These are phyloP conservation scores for Fusarium robinianum DNA, from an alignment of 2,329 filamentous ascomycete genomes.

Conservation along the genomic window DNA sequence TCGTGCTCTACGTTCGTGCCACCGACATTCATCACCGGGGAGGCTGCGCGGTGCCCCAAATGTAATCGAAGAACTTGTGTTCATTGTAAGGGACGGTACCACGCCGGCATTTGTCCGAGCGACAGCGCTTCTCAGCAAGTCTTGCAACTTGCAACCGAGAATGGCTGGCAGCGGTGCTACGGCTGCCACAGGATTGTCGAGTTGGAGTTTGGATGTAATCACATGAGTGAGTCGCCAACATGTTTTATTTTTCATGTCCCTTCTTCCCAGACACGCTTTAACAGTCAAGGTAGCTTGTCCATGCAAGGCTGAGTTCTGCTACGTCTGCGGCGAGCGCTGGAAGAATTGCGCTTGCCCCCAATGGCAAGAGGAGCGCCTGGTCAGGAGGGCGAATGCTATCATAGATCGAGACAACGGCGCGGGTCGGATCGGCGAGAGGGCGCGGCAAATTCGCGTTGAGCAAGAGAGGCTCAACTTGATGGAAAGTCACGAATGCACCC, in stretches of 20 bases:
- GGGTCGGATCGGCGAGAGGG: neutral
- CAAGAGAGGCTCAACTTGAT: conserved; percentile 11
- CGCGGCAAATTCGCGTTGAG: neutral
- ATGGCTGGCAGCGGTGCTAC: conserved; percentile 56
- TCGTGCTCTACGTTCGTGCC: conserved; percentile 55
- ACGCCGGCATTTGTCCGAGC: conserved; percentile 53
- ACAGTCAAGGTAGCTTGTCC: conserved; percentile 46
- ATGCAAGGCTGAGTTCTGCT: conserved; percentile 54
- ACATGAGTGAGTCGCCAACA: conserved; percentile 54
- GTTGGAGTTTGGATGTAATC: conserved; percentile 53
- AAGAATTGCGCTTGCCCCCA: conserved; percentile 44
- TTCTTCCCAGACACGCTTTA: too few relatives aligned
- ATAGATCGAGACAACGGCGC: conserved; percentile 32
- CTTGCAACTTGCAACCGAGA: conserved; percentile 43
- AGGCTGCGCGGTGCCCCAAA: conserved; percentile 46
- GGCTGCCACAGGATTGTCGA: conserved; percentile 53
- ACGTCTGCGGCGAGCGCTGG: conserved; percentile 50
- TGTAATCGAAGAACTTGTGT: conserved; percentile 54
- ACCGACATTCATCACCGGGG: conserved; percentile 33
- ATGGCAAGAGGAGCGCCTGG: conserved; percentile 37
- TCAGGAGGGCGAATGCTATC: conserved; percentile 41
- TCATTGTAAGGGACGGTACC: conserved; percentile 52
- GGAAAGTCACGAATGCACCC: conserved; percentile 47
- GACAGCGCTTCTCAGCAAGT: conserved; percentile 48
- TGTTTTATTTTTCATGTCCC: neutral